Percentiles rank a stretch among this genome's conserved stretches.
phyloP scores from a whole-genome alignment of 2,329 filamentous ascomycete genomes.

The Diaporthe aspalathi region DNA sequence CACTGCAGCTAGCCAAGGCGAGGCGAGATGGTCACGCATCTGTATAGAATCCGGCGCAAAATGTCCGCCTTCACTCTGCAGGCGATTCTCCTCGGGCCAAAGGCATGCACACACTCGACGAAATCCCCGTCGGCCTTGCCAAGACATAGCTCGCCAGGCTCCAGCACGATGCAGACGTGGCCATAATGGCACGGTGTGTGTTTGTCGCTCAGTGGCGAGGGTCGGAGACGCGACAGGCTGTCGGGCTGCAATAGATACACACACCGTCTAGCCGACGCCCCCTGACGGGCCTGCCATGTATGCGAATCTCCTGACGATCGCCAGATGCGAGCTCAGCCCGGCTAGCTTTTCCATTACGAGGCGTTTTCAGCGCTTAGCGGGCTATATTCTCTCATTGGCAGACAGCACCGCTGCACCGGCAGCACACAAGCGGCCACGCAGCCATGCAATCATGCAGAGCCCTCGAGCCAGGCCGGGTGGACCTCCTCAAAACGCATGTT shows the following conservation, averaged over 20 bases:
- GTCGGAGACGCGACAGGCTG: constrained; percentile 20
- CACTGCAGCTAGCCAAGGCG: not conserved
- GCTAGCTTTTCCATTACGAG: constrained; percentile 20
- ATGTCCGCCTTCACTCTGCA: not conserved
- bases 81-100: not conserved
- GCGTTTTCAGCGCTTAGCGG: constrained; percentile 38
- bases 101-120: not conserved
- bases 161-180: constrained; percentile 16
- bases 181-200: not conserved
- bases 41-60: not conserved
- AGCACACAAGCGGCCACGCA: constrained; percentile 30
- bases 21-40: not conserved
- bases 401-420: constrained; percentile 20
- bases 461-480: constrained; percentile 17
- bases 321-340: constrained; percentile 33
- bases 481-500: constrained; percentile 8
- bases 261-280: constrained; percentile 24
- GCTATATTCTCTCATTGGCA: constrained; percentile 38
- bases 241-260: constrained; percentile 13
- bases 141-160: not conserved
- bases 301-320: constrained; percentile 39
- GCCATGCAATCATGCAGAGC: constrained; percentile 21
- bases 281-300: constrained; percentile 17
- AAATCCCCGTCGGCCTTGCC: not conserved
- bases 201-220: constrained; percentile 9